Evolutionary conservation across 345 rosid species (phyloP).

Genomic region (Bretschneidera sinensis): DNA sequence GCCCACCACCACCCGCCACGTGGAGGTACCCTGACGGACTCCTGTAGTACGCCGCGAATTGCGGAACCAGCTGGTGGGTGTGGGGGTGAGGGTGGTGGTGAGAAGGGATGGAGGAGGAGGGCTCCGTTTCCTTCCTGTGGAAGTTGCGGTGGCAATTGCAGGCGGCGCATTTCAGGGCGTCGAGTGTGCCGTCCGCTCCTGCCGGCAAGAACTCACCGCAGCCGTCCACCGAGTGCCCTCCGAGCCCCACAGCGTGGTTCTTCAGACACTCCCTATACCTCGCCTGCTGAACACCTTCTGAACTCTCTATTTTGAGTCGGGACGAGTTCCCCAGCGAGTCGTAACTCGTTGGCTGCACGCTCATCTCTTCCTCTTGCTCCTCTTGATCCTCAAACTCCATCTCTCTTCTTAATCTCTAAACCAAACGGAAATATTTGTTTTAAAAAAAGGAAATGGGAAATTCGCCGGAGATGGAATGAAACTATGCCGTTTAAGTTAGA

Average conservation of each 20-base stretch:
- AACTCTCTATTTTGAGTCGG: conserved; percentile 26
- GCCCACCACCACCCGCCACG: conserved; percentile 26
- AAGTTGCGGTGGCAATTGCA: conserved; percentile 84
- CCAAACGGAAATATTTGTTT: neutral
- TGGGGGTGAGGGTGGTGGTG: conserved; percentile 28
- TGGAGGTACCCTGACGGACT: conserved; percentile 50
- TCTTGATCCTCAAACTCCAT: conserved; percentile 59
- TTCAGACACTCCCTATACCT: conserved; percentile 71
- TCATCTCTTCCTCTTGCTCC: conserved; percentile 64
- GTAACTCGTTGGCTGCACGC: conserved; percentile 33
- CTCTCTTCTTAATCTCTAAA: neutral
- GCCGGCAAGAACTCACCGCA: conserved; percentile 81
- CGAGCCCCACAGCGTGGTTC: conserved; percentile 75
- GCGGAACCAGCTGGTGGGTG: conserved; percentile 24
- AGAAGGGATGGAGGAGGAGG: conserved; percentile 23
- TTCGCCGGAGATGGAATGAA: conserved; percentile 19
- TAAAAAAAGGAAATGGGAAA: conserved; percentile 7
- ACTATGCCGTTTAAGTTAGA: conserved; percentile 25
- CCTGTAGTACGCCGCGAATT: conserved; percentile 53
- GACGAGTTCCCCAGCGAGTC: conserved; percentile 36
- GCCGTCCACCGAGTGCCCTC: conserved; percentile 80
- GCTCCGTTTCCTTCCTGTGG: conserved; percentile 60
- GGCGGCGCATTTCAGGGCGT: conserved; percentile 80
- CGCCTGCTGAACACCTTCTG: conserved; percentile 15
- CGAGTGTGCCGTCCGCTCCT: conserved; percentile 64